A percentile compares a stretch with the other conserved stretches of the same genome.
These are phyloP conservation scores for Eruca vesicaria DNA, from an alignment of 441 rosid species.

Conservation along the genomic window DNA sequence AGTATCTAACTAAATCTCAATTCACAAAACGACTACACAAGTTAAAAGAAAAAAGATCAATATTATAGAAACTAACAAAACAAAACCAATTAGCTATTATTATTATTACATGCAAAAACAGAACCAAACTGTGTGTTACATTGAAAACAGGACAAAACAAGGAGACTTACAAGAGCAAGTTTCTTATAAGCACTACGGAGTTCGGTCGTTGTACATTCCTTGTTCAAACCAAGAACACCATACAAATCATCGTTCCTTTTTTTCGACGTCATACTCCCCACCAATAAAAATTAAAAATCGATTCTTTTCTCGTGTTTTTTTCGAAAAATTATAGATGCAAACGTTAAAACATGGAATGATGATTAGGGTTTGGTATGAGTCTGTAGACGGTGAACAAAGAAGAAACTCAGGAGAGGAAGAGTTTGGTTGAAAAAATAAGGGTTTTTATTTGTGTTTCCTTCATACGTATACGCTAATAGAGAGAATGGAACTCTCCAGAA, in stretches of 20 bases:
- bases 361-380: constrained; percentile 3
- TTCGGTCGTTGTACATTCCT: constrained; percentile 70
- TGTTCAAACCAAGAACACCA: constrained; percentile 64
- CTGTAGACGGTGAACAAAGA: not conserved
- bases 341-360: no score
- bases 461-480: not conserved
- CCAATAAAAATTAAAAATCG: no score
- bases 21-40: not conserved
- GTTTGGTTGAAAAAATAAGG: not conserved
- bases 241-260: constrained; percentile 51
- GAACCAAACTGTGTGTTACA: not conserved
- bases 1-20: not conserved
- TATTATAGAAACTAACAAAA: no score
- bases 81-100: not conserved
- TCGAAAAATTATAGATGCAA: constrained; percentile 33
- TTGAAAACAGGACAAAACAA: not conserved
- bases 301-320: not conserved
- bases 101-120: not conserved
- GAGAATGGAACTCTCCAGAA: constrained; percentile 51
- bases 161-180: constrained; percentile 70
- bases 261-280: constrained; percentile 40
- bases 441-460: not conserved
- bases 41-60: no score
- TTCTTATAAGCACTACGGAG: constrained; percentile 83
- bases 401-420: constrained; percentile 2